A percentile compares a stretch with the other conserved stretches of the same genome.
Conservation (phyloP, 139 green algal genomes). For the Coelastrella sp. region DNA sequence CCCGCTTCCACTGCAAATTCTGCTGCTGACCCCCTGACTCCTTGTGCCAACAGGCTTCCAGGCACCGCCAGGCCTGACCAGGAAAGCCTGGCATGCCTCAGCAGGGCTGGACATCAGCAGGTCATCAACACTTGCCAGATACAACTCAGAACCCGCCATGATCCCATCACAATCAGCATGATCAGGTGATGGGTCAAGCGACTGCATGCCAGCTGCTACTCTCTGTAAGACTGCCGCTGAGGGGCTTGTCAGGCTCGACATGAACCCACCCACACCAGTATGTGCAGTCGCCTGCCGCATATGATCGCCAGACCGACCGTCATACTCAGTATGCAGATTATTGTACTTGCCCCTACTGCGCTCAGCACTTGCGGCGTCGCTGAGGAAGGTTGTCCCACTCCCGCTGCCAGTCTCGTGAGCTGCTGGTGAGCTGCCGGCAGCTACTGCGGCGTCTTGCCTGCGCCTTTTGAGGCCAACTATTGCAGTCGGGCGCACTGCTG, state of each 20-base stretch:
- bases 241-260: no score
- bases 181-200: neutral
- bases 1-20: neutral
- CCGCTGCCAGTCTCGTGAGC: no score
- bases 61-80: conserved; percentile 1
- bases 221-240: no score
- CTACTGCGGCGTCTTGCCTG: no score
- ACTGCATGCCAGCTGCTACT: neutral
- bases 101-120: neutral
- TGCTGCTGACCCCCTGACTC: neutral
- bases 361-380: no score
- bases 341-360: neutral
- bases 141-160: neutral
- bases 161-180: neutral
- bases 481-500: neutral
- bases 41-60: neutral
- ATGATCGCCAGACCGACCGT: neutral
- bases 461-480: no score
- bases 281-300: neutral
- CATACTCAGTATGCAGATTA: neutral
- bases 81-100: neutral
- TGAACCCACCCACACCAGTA: no score
- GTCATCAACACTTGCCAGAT: conserved; percentile 8
- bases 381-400: no score
- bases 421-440: no score